Evolutionary conservation across 2,329 filamentous ascomycete species (phyloP).

Genomic region (Colletotrichum limetticola): DNA sequence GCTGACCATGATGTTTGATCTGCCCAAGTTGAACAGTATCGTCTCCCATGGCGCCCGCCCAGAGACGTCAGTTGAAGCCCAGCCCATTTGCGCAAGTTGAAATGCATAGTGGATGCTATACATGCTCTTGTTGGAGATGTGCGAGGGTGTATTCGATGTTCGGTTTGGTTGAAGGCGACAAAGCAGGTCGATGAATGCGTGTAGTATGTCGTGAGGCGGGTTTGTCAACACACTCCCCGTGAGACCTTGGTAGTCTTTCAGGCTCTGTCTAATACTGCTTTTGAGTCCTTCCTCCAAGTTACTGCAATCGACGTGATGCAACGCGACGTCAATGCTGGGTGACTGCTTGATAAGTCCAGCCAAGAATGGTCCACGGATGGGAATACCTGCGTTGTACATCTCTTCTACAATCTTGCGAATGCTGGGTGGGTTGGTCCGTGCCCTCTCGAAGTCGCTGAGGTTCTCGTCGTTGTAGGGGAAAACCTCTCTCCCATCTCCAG

Average conservation of each 20-base stretch:
- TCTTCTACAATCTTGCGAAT: slow-evolving; percentile 66
- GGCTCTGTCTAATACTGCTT: background rate
- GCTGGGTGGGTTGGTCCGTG: slow-evolving; percentile 69
- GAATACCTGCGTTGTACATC: slow-evolving; percentile 63
- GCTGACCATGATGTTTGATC: slow-evolving; percentile 29
- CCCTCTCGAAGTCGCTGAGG: slow-evolving; percentile 72
- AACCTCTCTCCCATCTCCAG: slow-evolving; percentile 44
- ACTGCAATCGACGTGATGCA: slow-evolving; percentile 43
- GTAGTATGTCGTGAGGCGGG: slow-evolving; percentile 45
- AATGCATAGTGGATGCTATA: slow-evolving; percentile 18
- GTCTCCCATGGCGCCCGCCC: slow-evolving; percentile 26
- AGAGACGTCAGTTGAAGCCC: background rate
- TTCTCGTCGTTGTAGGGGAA: slow-evolving; percentile 53
- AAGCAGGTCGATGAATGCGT: slow-evolving; percentile 16
- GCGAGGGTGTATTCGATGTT: background rate
- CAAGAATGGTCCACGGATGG: slow-evolving; percentile 36
- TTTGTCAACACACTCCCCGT: background rate
- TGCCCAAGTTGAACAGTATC: slow-evolving; percentile 18
- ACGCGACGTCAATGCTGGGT: slow-evolving; percentile 32
- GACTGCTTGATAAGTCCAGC: slow-evolving; percentile 26
- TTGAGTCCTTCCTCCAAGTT: slow-evolving; percentile 5
- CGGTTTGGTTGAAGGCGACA: slow-evolving; percentile 29
- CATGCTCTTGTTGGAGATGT: background rate
- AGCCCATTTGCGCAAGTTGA: slow-evolving; percentile 5
- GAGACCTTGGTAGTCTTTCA: background rate